These are phyloP conservation scores for Neonectria faginata DNA, from an alignment of 2,329 filamentous ascomycete genomes.

Conservation along the genomic window DNA sequence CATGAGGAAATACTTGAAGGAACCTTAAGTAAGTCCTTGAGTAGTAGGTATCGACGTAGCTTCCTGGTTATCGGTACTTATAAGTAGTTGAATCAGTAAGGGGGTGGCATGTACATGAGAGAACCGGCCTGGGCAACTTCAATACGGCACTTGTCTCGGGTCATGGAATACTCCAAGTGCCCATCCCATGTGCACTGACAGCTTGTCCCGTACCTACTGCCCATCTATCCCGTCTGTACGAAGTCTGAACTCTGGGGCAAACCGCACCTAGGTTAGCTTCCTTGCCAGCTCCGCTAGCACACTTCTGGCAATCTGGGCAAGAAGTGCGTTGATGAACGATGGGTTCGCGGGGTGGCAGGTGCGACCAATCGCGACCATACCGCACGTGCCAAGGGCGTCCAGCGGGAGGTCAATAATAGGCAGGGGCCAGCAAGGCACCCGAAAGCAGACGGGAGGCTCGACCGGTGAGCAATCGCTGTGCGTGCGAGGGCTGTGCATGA, in stretches of 20 bases:
- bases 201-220: neutral
- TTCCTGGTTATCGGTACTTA: no score
- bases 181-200: neutral
- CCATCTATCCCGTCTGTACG: no score
- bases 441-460: slow-evolving; percentile 22
- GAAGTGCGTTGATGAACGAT: slow-evolving; percentile 12
- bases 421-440: slow-evolving; percentile 29
- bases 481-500: slow-evolving; percentile 41
- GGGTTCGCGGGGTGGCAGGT: slow-evolving; percentile 20
- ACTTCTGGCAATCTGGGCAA: neutral
- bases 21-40: neutral
- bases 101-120: neutral
- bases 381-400: slow-evolving; percentile 26
- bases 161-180: neutral
- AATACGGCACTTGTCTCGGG: neutral
- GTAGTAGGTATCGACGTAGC: neutral
- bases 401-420: slow-evolving; percentile 17
- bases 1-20: neutral
- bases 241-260: neutral
- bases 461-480: slow-evolving; percentile 42
- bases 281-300: neutral
- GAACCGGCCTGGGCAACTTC: neutral
- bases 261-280: neutral
- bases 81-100: neutral
- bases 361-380: slow-evolving; percentile 9